A percentile compares a stretch with the other conserved stretches of the same genome.
Conservation (phyloP, 345 rosid species). For the Populus simonii region DNA sequence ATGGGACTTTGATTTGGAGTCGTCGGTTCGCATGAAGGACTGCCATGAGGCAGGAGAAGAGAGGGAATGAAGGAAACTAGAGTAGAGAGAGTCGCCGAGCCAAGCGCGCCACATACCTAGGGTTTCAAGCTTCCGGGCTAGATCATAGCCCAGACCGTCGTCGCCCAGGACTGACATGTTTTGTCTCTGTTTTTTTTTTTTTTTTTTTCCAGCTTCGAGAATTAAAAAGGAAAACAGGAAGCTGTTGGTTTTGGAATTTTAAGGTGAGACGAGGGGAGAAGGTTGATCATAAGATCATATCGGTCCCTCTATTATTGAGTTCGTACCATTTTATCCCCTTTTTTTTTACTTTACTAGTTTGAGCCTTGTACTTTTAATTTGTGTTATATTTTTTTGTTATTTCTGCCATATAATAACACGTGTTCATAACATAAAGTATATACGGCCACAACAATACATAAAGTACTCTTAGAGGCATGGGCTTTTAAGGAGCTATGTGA, state of each 20-base stretch:
- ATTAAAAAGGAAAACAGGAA: background rate
- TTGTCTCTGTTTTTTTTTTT: background rate
- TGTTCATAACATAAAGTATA: too few relatives aligned
- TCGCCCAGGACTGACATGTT: slow-evolving; percentile 82
- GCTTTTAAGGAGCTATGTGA: too few relatives aligned
- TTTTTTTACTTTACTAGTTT: too few relatives aligned
- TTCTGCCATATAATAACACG: too few relatives aligned
- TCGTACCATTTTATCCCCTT: too few relatives aligned
- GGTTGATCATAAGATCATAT: too few relatives aligned
- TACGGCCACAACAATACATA: too few relatives aligned
- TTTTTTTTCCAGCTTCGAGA: background rate
- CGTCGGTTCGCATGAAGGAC: slow-evolving; percentile 70
- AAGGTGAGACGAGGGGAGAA: too few relatives aligned
- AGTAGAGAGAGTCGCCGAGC: slow-evolving; percentile 74
- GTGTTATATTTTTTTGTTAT: too few relatives aligned
- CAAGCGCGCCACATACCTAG: slow-evolving; percentile 78
- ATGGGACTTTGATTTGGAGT: slow-evolving; percentile 66
- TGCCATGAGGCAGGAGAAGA: slow-evolving; percentile 77
- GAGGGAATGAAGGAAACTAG: slow-evolving; percentile 49
- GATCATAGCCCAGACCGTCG: slow-evolving; percentile 83
- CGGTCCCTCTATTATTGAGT: too few relatives aligned
- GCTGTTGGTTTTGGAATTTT: slow-evolving; percentile 14
- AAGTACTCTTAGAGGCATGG: too few relatives aligned
- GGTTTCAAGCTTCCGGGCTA: slow-evolving; percentile 69
- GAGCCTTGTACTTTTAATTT: too few relatives aligned